phyloP scores from a whole-genome alignment of 1,139 yeast species.

The Blastobotrys arbuscula region DNA sequence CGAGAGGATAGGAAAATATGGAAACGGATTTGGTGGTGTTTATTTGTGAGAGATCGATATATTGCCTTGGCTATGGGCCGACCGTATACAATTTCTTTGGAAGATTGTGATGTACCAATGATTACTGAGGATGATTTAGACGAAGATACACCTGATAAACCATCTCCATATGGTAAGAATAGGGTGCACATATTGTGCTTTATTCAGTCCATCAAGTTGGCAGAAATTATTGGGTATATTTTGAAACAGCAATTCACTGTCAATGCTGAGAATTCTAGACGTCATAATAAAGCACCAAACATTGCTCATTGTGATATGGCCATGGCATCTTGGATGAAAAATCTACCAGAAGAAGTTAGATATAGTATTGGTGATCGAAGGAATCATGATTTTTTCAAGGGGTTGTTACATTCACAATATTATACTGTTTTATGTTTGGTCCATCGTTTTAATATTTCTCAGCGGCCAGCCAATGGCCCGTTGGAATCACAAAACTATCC shows the following conservation, averaged over 20 bases:
- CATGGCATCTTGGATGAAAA: conserved; percentile 74
- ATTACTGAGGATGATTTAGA: conserved; percentile 58
- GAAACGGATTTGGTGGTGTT: conserved; percentile 77
- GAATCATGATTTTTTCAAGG: conserved; percentile 51
- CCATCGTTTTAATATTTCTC: conserved; percentile 63
- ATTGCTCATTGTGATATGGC: conserved; percentile 71
- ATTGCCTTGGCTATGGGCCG: conserved; percentile 75
- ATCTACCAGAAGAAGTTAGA: conserved; percentile 58
- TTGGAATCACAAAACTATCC: conserved; percentile 50
- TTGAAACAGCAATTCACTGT: conserved; percentile 68
- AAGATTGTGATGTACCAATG: conserved; percentile 78
- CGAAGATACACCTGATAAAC: conserved; percentile 44
- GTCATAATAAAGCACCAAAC: conserved; percentile 45
- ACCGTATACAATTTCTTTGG: conserved; percentile 62
- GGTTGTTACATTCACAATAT: conserved; percentile 64
- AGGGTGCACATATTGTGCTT: conserved; percentile 50
- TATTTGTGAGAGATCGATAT: conserved; percentile 65
- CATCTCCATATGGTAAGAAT: conserved; percentile 43
- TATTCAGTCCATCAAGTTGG: conserved; percentile 60
- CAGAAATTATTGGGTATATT: conserved; percentile 70
- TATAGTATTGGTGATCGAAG: conserved; percentile 53
- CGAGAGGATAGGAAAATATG: conserved; percentile 52
- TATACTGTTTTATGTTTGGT: conserved; percentile 66
- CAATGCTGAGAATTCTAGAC: conserved; percentile 54
- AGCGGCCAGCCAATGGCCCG: conserved; percentile 40